These are phyloP conservation scores for Mycena pura DNA, from an alignment of 768 basidiomycete species.

Conservation along the genomic window DNA sequence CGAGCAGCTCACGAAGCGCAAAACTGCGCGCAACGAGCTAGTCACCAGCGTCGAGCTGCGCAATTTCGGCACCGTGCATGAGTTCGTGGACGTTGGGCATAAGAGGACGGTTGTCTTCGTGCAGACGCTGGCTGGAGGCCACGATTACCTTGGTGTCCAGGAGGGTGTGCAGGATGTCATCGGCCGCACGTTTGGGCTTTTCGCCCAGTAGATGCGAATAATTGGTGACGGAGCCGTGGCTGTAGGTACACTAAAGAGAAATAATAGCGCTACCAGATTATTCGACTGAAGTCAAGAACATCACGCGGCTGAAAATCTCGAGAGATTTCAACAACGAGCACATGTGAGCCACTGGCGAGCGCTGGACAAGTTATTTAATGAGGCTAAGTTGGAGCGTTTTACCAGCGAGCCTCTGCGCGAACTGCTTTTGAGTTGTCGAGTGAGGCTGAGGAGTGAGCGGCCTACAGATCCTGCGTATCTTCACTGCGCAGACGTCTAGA, in stretches of 20 bases:
- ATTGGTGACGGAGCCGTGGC: too few relatives aligned
- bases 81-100: conserved; percentile 54
- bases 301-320: too few relatives aligned
- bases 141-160: conserved; percentile 65
- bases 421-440: too few relatives aligned
- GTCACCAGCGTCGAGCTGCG: conserved; percentile 53
- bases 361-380: too few relatives aligned
- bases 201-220: neutral
- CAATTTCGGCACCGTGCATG: conserved; percentile 58
- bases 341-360: too few relatives aligned
- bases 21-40: conserved; percentile 47
- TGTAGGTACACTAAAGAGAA: neutral
- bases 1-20: conserved; percentile 48
- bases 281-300: neutral
- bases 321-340: too few relatives aligned
- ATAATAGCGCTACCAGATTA: neutral
- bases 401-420: too few relatives aligned
- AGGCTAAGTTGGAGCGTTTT: too few relatives aligned
- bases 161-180: conserved; percentile 80
- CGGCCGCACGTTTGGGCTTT: conserved; percentile 42
- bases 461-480: too few relatives aligned
- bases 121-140: conserved; percentile 68
- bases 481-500: too few relatives aligned
- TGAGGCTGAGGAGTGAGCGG: too few relatives aligned
- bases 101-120: conserved; percentile 62